phyloP scores from a whole-genome alignment of 1,284 basidiomycete species.

The Trichosporon asahii region DNA sequence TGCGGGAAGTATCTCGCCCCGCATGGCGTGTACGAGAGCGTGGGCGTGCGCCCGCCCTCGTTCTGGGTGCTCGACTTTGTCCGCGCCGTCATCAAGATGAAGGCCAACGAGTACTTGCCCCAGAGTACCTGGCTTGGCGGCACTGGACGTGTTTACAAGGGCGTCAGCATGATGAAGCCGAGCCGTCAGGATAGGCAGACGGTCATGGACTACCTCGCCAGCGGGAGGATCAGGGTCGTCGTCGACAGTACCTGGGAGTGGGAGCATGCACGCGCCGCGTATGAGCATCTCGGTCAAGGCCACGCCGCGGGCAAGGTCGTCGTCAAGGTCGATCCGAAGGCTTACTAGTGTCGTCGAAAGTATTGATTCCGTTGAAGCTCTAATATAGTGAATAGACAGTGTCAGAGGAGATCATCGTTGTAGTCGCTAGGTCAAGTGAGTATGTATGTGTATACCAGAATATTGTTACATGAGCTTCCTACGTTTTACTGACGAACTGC shows the following conservation, averaged over 20 bases:
- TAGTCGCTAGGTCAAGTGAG: neutral
- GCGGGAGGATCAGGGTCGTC: conserved; percentile 8
- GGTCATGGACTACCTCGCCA: conserved; percentile 12
- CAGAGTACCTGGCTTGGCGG: conserved; percentile 8
- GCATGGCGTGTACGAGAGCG: conserved; percentile 13
- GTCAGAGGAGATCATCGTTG: neutral
- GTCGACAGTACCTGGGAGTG: conserved; percentile 55
- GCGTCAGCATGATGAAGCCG: conserved; percentile 8
- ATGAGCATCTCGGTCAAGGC: conserved; percentile 59
- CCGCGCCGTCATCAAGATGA: conserved; percentile 12
- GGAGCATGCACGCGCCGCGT: conserved; percentile 60
- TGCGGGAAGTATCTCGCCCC: conserved; percentile 10
- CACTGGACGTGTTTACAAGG: conserved; percentile 12
- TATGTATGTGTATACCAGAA: neutral
- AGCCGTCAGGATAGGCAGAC: conserved; percentile 9
- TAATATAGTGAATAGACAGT: neutral
- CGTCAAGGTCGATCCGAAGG: conserved; percentile 28
- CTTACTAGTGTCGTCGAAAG: neutral
- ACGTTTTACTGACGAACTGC: neutral
- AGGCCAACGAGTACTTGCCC: conserved; percentile 21
- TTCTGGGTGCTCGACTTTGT: conserved; percentile 13
- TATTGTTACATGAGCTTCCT: neutral
- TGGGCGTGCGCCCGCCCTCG: conserved; percentile 28
- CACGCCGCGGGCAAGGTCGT: conserved; percentile 64
- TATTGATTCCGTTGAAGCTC: neutral